Percentiles rank a stretch among this genome's conserved stretches.
phyloP scores from a whole-genome alignment of 805 yeast genomes.

The Yamadazyma akitaensis region DNA sequence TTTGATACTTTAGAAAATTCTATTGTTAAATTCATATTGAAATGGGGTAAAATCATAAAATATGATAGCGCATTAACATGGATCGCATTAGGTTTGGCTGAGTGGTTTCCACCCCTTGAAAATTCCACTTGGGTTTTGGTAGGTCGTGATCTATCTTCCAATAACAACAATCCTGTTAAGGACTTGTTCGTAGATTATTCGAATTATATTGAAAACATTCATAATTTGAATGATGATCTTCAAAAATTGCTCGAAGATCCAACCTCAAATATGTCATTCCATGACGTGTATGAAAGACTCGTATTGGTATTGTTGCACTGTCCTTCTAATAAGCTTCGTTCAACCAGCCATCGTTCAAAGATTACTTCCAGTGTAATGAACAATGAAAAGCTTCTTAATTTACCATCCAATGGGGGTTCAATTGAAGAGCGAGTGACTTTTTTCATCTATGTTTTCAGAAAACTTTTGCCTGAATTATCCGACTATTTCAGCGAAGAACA shows the following conservation, averaged over 20 bases:
- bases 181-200: slow-evolving; percentile 37
- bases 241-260: slow-evolving; percentile 24
- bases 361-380: not conserved
- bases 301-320: slow-evolving; percentile 73
- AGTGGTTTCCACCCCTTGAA: slow-evolving; percentile 75
- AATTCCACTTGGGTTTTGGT: slow-evolving; percentile 52
- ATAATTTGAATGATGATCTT: slow-evolving; percentile 19
- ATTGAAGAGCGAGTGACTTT: slow-evolving; percentile 65
- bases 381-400: slow-evolving; percentile 26
- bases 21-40: slow-evolving; percentile 58
- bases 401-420: slow-evolving; percentile 59
- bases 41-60: slow-evolving; percentile 76
- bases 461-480: slow-evolving; percentile 70
- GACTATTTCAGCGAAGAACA: slow-evolving; percentile 79
- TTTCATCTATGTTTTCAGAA: slow-evolving; percentile 61
- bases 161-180: slow-evolving; percentile 25
- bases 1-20: slow-evolving; percentile 57
- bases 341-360: slow-evolving; percentile 23
- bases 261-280: slow-evolving; percentile 46
- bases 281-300: slow-evolving; percentile 71
- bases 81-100: slow-evolving; percentile 85
- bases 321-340: slow-evolving; percentile 55
- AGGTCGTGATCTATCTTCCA: slow-evolving; percentile 45
- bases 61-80: slow-evolving; percentile 83
- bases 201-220: slow-evolving; percentile 32